phyloP scores from a whole-genome alignment of 2,329 filamentous ascomycete genomes.

The Chrysosporium keratinophilum region DNA sequence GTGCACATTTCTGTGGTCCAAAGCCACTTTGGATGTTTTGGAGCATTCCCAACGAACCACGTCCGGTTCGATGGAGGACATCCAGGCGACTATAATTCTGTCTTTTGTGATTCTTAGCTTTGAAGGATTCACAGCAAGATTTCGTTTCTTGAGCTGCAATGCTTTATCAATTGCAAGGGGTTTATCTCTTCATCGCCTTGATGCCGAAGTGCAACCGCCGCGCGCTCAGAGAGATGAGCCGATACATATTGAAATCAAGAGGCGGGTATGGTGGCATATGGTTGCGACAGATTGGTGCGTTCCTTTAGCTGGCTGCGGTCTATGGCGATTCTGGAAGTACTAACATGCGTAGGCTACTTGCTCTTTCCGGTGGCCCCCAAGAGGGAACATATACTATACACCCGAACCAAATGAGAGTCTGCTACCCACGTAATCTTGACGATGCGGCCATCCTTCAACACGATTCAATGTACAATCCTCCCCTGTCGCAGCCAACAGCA shows the following conservation, averaged over 20 bases:
- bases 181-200: no score
- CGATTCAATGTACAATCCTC: conserved; percentile 18
- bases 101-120: no score
- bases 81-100: no score
- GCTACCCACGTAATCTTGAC: conserved; percentile 35
- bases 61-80: no score
- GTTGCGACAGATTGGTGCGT: conserved; percentile 36
- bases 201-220: background rate
- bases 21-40: no score
- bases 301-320: background rate
- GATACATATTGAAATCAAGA: conserved; percentile 29
- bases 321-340: background rate
- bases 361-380: conserved; percentile 35
- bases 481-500: conserved; percentile 31
- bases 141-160: no score
- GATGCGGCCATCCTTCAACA: conserved; percentile 12
- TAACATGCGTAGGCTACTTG: conserved; percentile 26
- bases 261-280: conserved; percentile 38
- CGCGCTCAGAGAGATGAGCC: conserved; percentile 13
- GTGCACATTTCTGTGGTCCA: no score
- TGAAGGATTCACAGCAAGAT: no score
- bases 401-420: conserved; percentile 34
- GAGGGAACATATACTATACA: conserved; percentile 38
- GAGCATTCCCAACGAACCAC: no score
- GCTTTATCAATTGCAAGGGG: no score